Base-by-base conservation (phyloP, 176 grass and related monocot species). In the Olyra latifolia region DNA sequence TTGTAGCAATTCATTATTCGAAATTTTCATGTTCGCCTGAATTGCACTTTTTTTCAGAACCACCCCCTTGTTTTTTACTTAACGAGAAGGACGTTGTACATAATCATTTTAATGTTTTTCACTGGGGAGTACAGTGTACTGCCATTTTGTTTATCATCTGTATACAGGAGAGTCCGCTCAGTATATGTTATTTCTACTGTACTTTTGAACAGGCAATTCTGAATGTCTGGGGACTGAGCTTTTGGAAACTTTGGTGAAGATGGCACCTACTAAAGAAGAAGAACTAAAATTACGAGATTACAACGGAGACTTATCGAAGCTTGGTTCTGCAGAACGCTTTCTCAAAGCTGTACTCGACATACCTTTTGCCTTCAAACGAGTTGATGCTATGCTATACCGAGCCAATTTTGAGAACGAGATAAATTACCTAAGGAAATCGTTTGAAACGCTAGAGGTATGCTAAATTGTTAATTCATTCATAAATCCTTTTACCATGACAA, bases 231-330 rank as follows among this genome's bases (percentile, higher is more conserved):
- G 96, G 72, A 72, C 84, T 72, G 96, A 99, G 71, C 92, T 99
- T 70, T 81, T 99, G 86, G 96, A 99, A 89, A 99, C 96, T n/a
- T 72, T 99, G 76, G 92, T 95, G 32, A 99, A 99, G 68, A 99
- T 99, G 96, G 92, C 96, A 53, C 92, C 96, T 27, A 99, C 96
- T 27, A 99, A 95, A 86, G 96, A 99, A 72, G 96, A 99, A 84
- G 96, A 99, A 82, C 73, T 93, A 23, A 93, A 88, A 86, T 82
- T 99, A 56, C 85, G 90, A 62, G 91, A 95, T 52, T 99, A 93
- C 71, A 86, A 66, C 27, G 90, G 90, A 7, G 92, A 99, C 29
- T 23, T 93, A 74, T 80, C 79, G 6, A 99, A 95, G 65, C 90
- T 99, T 59, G 92, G 92, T 30, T 93, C 92, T 52, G 96, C 96